Evolutionary conservation across 176 grass and related monocot species (phyloP).

Genomic region (Microstegium vimineum): DNA sequence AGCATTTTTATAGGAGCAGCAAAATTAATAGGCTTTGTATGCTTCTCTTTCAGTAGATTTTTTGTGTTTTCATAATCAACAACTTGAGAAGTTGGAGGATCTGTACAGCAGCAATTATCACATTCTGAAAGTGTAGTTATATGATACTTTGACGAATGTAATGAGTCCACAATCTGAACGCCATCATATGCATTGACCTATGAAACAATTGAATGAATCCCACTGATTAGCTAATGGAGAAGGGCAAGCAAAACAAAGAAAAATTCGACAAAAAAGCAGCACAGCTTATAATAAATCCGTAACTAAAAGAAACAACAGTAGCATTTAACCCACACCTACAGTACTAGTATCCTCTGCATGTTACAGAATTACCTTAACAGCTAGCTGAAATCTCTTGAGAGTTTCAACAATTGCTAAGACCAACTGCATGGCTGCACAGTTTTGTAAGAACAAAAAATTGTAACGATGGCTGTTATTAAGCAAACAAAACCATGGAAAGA

Average conservation of each 20-base stretch:
- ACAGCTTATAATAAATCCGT: neutral
- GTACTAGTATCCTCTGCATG: neutral
- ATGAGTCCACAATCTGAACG: slow-evolving; percentile 64
- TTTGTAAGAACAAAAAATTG: slow-evolving; percentile 3
- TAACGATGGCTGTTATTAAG: neutral
- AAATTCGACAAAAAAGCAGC: neutral
- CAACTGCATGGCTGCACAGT: slow-evolving; percentile 12
- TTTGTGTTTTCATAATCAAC: slow-evolving; percentile 24
- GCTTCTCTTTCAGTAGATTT: slow-evolving; percentile 34
- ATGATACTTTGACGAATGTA: slow-evolving; percentile 82
- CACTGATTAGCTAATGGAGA: slow-evolving; percentile 9
- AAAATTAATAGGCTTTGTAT: slow-evolving; percentile 22
- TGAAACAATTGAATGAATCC: slow-evolving; percentile 30
- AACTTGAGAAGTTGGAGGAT: slow-evolving; percentile 22
- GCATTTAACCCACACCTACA: neutral
- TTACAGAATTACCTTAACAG: slow-evolving; percentile 58
- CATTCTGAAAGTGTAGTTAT: slow-evolving; percentile 45
- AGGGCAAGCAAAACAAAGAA: neutral
- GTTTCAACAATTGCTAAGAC: slow-evolving; percentile 50
- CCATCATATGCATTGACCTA: slow-evolving; percentile 89
- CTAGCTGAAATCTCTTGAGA: slow-evolving; percentile 57
- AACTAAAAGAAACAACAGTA: neutral
- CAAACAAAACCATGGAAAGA: slow-evolving; percentile 23
- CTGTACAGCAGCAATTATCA: slow-evolving; percentile 29
- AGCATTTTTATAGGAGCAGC: slow-evolving; percentile 49